Percentiles rank a stretch among this genome's conserved stretches.
Conservation (phyloP, 768 basidiomycete species). For the Kondoa malvinella region DNA sequence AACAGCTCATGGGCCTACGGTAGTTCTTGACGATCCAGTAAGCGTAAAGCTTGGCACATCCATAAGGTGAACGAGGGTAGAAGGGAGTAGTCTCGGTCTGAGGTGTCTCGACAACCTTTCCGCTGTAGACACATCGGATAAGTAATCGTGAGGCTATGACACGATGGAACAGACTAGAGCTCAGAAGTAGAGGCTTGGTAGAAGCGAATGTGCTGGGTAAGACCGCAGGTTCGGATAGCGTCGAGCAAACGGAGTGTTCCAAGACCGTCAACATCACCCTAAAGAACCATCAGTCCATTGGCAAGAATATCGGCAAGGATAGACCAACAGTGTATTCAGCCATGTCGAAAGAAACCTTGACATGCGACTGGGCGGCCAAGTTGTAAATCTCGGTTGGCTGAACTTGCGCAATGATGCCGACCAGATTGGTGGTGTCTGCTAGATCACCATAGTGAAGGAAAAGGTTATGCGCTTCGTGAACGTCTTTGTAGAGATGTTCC, state of each 20-base stretch:
- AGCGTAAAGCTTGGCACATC: slow-evolving; percentile 66
- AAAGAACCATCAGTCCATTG: neutral
- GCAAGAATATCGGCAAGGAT: neutral
- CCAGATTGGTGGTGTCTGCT: slow-evolving; percentile 89
- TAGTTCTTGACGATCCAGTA: slow-evolving; percentile 34
- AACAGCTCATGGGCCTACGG: slow-evolving; percentile 19
- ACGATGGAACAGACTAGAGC: no score
- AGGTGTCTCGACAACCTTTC: slow-evolving; percentile 86
- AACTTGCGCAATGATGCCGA: slow-evolving; percentile 86
- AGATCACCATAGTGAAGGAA: slow-evolving; percentile 41
- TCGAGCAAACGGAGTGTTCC: slow-evolving; percentile 91
- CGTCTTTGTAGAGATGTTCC: neutral
- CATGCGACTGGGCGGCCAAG: slow-evolving; percentile 91
- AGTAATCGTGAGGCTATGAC: no score
- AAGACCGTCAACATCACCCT: slow-evolving; percentile 82
- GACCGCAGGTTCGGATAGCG: slow-evolving; percentile 84
- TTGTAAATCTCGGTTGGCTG: slow-evolving; percentile 95
- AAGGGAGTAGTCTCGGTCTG: slow-evolving; percentile 94
- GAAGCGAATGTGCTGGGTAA: slow-evolving; percentile 82
- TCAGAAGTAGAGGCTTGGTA: slow-evolving; percentile 42
- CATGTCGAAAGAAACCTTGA: slow-evolving; percentile 99
- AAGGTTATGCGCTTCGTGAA: slow-evolving; percentile 27
- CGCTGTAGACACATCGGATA: no score
- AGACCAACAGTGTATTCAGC: slow-evolving; percentile 66
- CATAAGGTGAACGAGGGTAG: slow-evolving; percentile 95